Conservation (phyloP, 2,329 filamentous ascomycete species). For the Gaeumannomyces tritici region DNA sequence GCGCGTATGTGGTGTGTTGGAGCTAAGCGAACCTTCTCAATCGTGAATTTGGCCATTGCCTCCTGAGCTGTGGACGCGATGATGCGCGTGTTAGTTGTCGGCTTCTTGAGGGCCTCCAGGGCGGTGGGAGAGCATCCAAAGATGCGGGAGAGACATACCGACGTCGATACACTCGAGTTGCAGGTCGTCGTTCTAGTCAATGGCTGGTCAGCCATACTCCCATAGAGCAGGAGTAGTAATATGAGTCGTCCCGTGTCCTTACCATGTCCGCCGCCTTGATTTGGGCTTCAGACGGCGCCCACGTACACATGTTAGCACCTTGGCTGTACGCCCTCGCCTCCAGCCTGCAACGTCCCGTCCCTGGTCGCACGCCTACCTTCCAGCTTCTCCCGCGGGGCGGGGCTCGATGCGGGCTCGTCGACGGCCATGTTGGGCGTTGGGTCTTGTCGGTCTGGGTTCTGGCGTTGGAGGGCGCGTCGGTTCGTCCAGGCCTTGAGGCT, state of each 20-base stretch:
- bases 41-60: conserved; percentile 52
- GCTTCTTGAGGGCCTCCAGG: conserved; percentile 8
- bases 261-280: conserved; percentile 99
- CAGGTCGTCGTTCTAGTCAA: conserved; percentile 88
- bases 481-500: background rate
- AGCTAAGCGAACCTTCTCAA: conserved; percentile 42
- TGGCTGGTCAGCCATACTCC: background rate
- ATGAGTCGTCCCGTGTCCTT: conserved; percentile 19
- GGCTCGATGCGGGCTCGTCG: background rate
- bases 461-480: background rate
- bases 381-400: conserved; percentile 55
- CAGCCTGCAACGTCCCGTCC: conserved; percentile 3
- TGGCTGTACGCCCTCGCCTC: background rate
- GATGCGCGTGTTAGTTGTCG: background rate
- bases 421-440: conserved; percentile 1
- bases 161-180: conserved; percentile 92
- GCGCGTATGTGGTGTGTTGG: background rate
- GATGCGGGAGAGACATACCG: conserved; percentile 49
- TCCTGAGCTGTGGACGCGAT: conserved; percentile 40
- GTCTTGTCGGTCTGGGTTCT: background rate
- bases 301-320: background rate
- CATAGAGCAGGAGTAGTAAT: background rate
- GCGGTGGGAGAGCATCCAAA: background rate
- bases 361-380: conserved; percentile 46
- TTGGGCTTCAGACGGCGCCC: conserved; percentile 52